Base-by-base conservation (phyloP, 2,329 filamentous ascomycete species). In the Xylaria sp. region DNA sequence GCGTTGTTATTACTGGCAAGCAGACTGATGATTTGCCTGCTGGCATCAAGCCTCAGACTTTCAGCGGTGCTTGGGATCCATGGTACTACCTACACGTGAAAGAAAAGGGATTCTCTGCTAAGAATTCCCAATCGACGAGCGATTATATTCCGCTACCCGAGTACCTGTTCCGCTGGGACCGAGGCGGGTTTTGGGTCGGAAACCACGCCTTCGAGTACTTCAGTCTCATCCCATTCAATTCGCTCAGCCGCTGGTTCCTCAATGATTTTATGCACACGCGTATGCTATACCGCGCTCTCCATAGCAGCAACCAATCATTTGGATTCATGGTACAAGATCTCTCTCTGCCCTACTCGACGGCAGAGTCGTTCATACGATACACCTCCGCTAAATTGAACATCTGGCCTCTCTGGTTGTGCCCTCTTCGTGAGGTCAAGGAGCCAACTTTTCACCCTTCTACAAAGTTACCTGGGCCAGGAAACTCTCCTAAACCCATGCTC, bases 81-180 rank as follows among this genome's bases (percentile, higher is more conserved):
- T 93, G 91, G 92, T 92, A 92, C 75, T 93, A 92, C 68, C 80
- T 93, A 3, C 90, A 91, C 71, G 90, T 86, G 1, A 79, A 87
- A 71, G 77, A 82, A 14, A 75, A 73, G 14, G 75, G n/a, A 14
- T 36, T n/a, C 11, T 47, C 67, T 11, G 72, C 69, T 69, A 76
- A 70, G 2, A 56, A 72, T n/a, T 63, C 68, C 4, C 70, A 78
- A 21, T 78, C 78, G 3, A 77, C 82, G 0, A 72, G 75, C 4
- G 87, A 91, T 65, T 86, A 85, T 65, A 83, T 92, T 1, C 89
- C 89, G 0, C 72, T 92, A 0, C 79, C 81, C 2, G 89, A 92
- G 74, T 92, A 92, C 77, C 85, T 92, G 67, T 92, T 92, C 79
- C 86, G 90, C 21, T 92, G 90, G 78, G 89, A 92, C 76, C 85